These are phyloP conservation scores for Vitis hybrid DNA, from an alignment of 177 flowering plant genomes.

Conservation along the genomic window DNA sequence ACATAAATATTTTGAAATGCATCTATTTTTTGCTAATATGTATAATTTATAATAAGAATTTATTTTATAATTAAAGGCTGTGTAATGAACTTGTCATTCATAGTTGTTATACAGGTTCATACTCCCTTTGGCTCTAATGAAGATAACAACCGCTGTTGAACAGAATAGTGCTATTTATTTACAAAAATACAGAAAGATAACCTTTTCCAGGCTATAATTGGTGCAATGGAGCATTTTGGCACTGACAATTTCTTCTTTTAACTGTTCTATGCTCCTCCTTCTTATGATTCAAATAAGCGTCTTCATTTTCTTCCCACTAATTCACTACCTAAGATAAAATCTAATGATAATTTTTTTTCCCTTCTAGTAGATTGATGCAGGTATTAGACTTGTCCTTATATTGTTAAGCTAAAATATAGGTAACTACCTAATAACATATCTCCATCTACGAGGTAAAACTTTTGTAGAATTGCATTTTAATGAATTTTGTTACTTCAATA, in stretches of 20 bases:
- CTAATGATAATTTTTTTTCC: too few species aligned
- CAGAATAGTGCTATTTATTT: constrained; percentile 8
- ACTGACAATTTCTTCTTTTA: not conserved
- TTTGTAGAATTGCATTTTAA: too few species aligned
- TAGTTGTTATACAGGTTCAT: constrained; percentile 32
- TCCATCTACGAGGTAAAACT: too few species aligned
- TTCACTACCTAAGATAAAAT: too few species aligned
- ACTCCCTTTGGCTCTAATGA: constrained; percentile 7
- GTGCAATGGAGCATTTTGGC: not conserved
- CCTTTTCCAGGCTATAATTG: not conserved
- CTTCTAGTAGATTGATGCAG: too few species aligned
- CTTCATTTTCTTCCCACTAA: too few species aligned
- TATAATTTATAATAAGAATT: constrained; percentile 16
- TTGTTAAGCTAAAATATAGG: too few species aligned
- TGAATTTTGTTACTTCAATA: too few species aligned
- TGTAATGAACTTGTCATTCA: constrained; percentile 21
- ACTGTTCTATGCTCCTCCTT: not conserved
- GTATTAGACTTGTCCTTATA: too few species aligned
- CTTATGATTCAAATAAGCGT: too few species aligned
- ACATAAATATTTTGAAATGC: constrained; percentile 24
- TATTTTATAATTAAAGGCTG: constrained; percentile 6
- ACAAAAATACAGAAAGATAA: constrained; percentile 2
- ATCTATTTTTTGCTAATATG: constrained; percentile 15
- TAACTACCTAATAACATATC: too few species aligned
- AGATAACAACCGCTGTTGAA: constrained; percentile 12